Evolutionary conservation across 2,329 filamentous ascomycete genomes (phyloP), one percentile per base, ranked within the genome.

Genomic region (Neonectria neomacrospora): DNA sequence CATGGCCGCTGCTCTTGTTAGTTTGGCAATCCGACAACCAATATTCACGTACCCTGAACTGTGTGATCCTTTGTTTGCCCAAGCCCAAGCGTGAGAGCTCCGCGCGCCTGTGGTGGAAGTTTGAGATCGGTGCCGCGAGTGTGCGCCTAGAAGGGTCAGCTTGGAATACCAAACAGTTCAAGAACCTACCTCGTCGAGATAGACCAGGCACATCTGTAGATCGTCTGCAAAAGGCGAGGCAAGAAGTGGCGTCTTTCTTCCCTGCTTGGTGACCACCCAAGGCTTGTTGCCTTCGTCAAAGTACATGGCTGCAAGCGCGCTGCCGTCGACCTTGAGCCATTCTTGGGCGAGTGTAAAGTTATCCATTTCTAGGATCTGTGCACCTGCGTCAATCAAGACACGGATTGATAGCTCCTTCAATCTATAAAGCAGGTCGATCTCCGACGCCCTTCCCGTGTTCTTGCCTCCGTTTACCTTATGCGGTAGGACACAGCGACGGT

Each of bases 301-400:
- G 63, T 81, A 90, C 0, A 90, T 74, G 0, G 85, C 88, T 0
- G 82, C 87, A 1, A 75, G 73, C 0, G 82, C 82, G 1, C 71
- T n/a, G 0, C 37, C 12, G 45, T 88, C 83, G 1, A 81, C 71
- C 0, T 75, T 69, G 0, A 90, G 70, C 87, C 87, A 90, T 1
- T 76, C 74, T 11, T 75, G 76, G 0, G 80, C 86, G 0, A 90
- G 74, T 0, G 75, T 74, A 1, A 72, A 53, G 67, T 89, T 91
- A 62, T 83, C 79, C 78, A 87, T 85, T 68, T 91, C 89, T 0
- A 91, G 72, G 14, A 91, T 86, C 14, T 87, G 84, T 0, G 89
- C 88, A 0, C 89, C 89, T 0, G 87, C 85, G 71, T 91, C 89
- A 1, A 91, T 88, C 0, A 91, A 76, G 0, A 91, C 79, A 0